phyloP scores from a whole-genome alignment of 1,284 basidiomycete genomes.

The Lentinula novae-zelandiae region DNA sequence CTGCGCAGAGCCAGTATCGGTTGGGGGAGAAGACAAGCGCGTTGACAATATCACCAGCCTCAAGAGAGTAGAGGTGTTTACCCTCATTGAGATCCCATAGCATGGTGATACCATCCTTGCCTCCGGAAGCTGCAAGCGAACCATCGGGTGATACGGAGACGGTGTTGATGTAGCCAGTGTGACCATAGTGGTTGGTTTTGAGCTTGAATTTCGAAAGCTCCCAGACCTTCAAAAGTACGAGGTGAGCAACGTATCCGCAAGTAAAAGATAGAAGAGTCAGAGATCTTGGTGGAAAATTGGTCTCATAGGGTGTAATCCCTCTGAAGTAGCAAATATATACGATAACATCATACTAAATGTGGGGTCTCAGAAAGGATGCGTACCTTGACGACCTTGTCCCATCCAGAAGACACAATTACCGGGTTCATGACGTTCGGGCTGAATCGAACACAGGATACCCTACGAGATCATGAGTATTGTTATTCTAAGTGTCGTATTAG shows the following conservation, averaged over 20 bases:
- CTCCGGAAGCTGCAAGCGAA: constrained; percentile 97
- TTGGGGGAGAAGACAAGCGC: constrained; percentile 99
- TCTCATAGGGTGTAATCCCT: constrained; percentile 48
- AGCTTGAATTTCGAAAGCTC: constrained; percentile 99
- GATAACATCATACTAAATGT: constrained; percentile 31
- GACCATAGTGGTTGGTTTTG: constrained; percentile 99
- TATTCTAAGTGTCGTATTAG: constrained; percentile 3
- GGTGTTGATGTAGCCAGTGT: constrained; percentile 99
- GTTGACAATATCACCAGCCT: constrained; percentile 98
- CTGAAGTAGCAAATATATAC: constrained; percentile 47
- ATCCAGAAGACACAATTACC: constrained; percentile 98
- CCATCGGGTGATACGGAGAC: constrained; percentile 99
- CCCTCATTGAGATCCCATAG: constrained; percentile 99
- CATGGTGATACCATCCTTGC: constrained; percentile 99
- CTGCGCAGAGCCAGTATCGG: constrained; percentile 99
- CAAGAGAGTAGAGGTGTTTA: constrained; percentile 99
- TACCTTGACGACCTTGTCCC: constrained; percentile 99
- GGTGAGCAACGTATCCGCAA: constrained; percentile 37
- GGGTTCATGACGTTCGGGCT: constrained; percentile 98
- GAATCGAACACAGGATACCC: constrained; percentile 99
- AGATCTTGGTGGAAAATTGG: constrained; percentile 57
- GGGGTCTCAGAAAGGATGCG: constrained; percentile 28
- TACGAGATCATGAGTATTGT: constrained; percentile 25
- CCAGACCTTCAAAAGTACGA: constrained; percentile 76
- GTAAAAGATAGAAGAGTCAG: constrained; percentile 37